Evolutionary conservation across 2,329 filamentous ascomycete genomes (phyloP), one percentile per base, ranked within the genome.

Genomic region (Colletotrichum lentis): DNA sequence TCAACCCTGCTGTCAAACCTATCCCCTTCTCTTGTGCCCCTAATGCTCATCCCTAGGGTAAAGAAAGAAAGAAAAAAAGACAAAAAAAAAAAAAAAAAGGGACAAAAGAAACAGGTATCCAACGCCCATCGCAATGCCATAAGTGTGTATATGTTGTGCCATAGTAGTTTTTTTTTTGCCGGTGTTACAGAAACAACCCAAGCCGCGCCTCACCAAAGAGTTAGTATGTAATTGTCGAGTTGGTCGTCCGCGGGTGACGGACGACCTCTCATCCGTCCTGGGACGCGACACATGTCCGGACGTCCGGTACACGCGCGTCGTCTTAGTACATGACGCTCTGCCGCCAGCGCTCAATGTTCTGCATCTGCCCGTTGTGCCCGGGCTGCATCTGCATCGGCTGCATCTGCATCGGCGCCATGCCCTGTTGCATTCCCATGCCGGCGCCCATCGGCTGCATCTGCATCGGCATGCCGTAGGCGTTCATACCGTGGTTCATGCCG

Each of bases 311-410:
- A 35, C 1, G 3, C n/a, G 8, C 14, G 16, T 3, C 46, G n/a
- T n/a, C n/a, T n/a, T 67, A 69, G 16, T 66, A 58, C 64, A 74
- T 74, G 20, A 83, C 77, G 56, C 80, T 75, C 61, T 81, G 80
- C 50, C 81, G 76, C 81, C 81, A 83, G 62, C 79, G 76, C 67
- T 83, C 69, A 3, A 71, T 44, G 12, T 56, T 61, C 41, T 69
- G 69, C 71, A 69, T 62, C 49, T 70, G 60, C 49, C 70, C 70
- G 18, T 58, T 64, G 24, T 70, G 60, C 27, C 70, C 70, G 16
- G 64, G 66, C 37, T 62, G 69, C 62, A 60, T 62, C 50, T 62
- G 69, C 62, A 66, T 58, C 53, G 66, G 62, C 41, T 62, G 59
- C 49, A 69, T 57, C 27, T 68, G 73, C 72, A 74, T 73, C 22